These are phyloP conservation scores for Solanum lycopersicoides DNA, from an alignment of 257 asterid species.

Conservation along the genomic window DNA sequence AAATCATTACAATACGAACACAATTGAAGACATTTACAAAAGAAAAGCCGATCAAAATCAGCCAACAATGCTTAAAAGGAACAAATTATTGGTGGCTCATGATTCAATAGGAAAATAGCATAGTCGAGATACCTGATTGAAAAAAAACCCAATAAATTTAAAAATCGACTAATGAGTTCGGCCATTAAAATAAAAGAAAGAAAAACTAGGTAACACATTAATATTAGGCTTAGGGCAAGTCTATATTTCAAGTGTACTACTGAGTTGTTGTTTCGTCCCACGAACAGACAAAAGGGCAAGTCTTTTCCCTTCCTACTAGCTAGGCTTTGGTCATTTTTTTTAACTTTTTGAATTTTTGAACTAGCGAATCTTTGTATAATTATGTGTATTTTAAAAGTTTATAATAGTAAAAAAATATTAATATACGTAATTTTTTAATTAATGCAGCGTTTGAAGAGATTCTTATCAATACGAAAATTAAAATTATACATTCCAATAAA, in stretches of 20 bases:
- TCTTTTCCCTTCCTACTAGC: neutral
- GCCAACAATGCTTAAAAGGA: no score
- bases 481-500: neutral
- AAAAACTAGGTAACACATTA: neutral
- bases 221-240: neutral
- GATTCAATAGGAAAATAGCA: no score
- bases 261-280: neutral
- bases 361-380: neutral
- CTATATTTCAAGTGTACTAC: neutral
- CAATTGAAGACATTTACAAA: no score
- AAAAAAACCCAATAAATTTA: no score
- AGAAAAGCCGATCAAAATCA: no score
- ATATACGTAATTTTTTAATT: no score
- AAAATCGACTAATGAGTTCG: no score
- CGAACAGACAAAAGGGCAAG: neutral
- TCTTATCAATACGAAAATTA: no score
- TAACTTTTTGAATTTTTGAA: neutral
- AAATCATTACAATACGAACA: no score
- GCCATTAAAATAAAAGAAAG: neutral
- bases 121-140: fast-evolving
- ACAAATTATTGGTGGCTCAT: no score
- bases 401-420: no score
- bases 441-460: neutral
- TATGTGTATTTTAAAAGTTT: neutral
- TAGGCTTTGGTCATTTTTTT: neutral